A percentile compares a stretch with the other conserved stretches of the same genome.
These are phyloP conservation scores for Trichosanthes truncata DNA, from an alignment of 306 rosid species.

Conservation along the genomic window DNA sequence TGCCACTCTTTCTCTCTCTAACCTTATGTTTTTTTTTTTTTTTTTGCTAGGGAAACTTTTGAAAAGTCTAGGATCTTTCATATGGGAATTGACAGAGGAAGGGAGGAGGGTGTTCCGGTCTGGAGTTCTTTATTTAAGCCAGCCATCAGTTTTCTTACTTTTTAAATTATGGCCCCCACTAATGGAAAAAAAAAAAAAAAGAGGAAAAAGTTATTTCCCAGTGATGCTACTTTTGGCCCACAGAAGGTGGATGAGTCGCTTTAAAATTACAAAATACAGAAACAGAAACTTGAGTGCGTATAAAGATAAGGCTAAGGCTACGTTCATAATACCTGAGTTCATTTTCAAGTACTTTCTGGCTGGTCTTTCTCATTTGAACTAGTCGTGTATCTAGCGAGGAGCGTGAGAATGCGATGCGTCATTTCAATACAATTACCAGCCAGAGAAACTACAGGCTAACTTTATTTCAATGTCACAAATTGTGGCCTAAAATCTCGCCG, in stretches of 20 bases:
- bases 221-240: slow-evolving; percentile 6
- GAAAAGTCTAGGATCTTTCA: slow-evolving; percentile 5
- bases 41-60: not conserved
- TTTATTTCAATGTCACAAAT: not conserved
- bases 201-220: not conserved
- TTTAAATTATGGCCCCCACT: slow-evolving; percentile 5
- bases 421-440: not conserved
- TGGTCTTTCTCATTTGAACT: not conserved
- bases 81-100: slow-evolving; percentile 3
- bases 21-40: not conserved
- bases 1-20: not conserved
- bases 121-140: not conserved
- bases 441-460: not conserved
- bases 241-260: not conserved
- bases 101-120: not conserved
- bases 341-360: not conserved
- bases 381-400: not conserved
- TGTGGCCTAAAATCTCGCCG: not conserved
- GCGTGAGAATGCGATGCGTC: not conserved
- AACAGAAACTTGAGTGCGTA: not conserved
- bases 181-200: not conserved
- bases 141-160: not conserved
- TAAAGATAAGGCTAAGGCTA: not conserved
- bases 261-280: not conserved
- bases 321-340: slow-evolving; percentile 2